Percentiles rank a stretch among this genome's conserved stretches.
These are phyloP conservation scores for Penicillium sp. DNA, from an alignment of 2,329 filamentous ascomycete genomes.

Conservation along the genomic window DNA sequence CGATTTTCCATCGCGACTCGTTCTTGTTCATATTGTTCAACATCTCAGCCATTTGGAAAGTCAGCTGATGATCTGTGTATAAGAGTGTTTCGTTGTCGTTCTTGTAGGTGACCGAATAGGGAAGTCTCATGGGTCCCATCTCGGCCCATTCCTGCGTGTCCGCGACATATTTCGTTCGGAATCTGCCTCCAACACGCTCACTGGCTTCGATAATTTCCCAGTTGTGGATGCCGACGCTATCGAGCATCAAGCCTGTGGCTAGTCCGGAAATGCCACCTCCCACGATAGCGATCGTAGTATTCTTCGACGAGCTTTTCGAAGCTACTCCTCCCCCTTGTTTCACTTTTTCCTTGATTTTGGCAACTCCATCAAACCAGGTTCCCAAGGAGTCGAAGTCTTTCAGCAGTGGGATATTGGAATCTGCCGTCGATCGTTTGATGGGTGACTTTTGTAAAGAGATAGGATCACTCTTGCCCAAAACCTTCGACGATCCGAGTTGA, in stretches of 20 bases:
- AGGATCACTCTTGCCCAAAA: conserved; percentile 12
- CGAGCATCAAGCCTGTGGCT: conserved; percentile 47
- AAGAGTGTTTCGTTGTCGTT: conserved; percentile 22
- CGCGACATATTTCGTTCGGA: conserved; percentile 47
- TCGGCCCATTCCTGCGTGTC: conserved; percentile 28
- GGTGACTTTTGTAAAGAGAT: conserved; percentile 6
- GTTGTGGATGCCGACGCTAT: conserved; percentile 46
- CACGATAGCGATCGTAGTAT: conserved; percentile 31
- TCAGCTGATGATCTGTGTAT: conserved; percentile 27
- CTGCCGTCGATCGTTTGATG: conserved; percentile 8
- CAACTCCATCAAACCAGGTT: conserved; percentile 30
- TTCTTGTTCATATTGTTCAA: conserved; percentile 29
- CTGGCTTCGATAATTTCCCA: conserved; percentile 50
- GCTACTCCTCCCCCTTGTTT: conserved; percentile 5
- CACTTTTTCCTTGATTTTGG: conserved; percentile 18
- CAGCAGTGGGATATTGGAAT: conserved; percentile 10
- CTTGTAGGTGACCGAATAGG: conserved; percentile 23
- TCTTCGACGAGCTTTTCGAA: conserved; percentile 11
- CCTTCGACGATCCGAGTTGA: background rate
- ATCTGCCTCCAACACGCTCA: conserved; percentile 44
- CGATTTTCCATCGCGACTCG: conserved; percentile 21
- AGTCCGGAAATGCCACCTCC: conserved; percentile 43
- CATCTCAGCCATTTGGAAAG: conserved; percentile 24
- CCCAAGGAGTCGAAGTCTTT: conserved; percentile 26
- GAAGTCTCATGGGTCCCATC: conserved; percentile 33